phyloP scores from a whole-genome alignment of 116 monocot genomes.

The Posidonia oceanica region DNA sequence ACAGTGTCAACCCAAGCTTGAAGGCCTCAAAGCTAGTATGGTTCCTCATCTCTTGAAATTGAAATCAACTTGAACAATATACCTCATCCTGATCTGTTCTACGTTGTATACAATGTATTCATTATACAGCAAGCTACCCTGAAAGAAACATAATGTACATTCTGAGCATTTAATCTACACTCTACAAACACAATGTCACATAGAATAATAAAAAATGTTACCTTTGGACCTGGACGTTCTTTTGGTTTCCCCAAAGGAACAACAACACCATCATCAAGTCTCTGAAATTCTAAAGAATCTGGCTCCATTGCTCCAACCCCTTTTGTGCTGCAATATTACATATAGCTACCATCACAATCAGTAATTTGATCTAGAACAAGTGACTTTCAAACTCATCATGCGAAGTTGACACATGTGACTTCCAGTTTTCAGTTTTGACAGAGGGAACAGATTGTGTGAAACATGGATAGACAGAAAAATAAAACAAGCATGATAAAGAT shows the following conservation, averaged over 20 bases:
- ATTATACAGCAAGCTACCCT: slow-evolving; percentile 81
- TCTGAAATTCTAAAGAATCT: slow-evolving; percentile 34
- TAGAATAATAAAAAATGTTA: slow-evolving; percentile 2
- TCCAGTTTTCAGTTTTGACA: too few relatives aligned
- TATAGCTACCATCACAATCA: too few relatives aligned
- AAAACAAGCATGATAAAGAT: neutral
- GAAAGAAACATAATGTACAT: slow-evolving; percentile 15
- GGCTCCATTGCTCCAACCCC: slow-evolving; percentile 75
- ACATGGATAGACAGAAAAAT: neutral
- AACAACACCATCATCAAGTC: slow-evolving; percentile 52
- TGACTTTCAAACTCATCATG: too few relatives aligned
- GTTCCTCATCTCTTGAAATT: slow-evolving; percentile 28
- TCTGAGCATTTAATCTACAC: neutral
- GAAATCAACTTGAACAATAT: slow-evolving; percentile 71
- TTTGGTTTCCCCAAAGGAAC: slow-evolving; percentile 80
- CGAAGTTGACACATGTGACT: too few relatives aligned
- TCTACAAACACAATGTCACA: too few relatives aligned
- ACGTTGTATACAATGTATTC: slow-evolving; percentile 96
- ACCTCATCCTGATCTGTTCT: slow-evolving; percentile 84
- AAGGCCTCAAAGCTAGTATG: neutral
- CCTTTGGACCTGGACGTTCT: slow-evolving; percentile 23
- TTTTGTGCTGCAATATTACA: slow-evolving; percentile 51
- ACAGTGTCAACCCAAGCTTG: too few relatives aligned
- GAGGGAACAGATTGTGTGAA: neutral
- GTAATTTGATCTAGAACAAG: too few relatives aligned